Percentiles rank a stretch among this genome's conserved stretches.
phyloP scores from a whole-genome alignment of 2,329 filamentous ascomycete species.

The Thelonectria rubi region DNA sequence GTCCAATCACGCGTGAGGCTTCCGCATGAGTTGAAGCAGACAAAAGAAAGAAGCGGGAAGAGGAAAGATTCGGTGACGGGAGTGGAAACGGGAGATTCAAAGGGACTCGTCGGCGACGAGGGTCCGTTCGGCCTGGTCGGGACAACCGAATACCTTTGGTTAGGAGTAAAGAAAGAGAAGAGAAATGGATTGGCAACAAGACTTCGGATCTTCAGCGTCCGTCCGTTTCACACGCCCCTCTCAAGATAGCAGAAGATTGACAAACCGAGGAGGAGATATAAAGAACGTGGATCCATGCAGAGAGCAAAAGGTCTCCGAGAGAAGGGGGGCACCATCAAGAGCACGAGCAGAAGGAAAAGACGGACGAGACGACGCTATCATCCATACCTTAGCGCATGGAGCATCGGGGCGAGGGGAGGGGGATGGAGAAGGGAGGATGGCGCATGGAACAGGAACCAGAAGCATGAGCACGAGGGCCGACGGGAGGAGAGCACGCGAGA shows the following conservation, averaged over 20 bases:
- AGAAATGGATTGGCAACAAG: neutral
- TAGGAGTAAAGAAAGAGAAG: neutral
- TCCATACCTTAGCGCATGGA: neutral
- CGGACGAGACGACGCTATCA: constrained; percentile 1
- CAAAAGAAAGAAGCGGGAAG: neutral
- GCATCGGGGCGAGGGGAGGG: neutral
- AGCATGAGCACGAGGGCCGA: constrained; percentile 19
- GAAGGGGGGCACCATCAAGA: constrained; percentile 18
- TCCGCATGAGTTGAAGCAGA: neutral
- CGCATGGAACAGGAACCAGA: constrained; percentile 7
- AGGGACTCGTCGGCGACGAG: constrained; percentile 16
- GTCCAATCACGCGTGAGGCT: constrained; percentile 11
- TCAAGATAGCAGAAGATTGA: constrained; percentile 3
- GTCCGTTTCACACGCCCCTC: constrained; percentile 15
- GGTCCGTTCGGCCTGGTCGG: constrained; percentile 7
- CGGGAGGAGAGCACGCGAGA: neutral
- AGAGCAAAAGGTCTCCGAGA: constrained; percentile 5
- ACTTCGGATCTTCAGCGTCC: constrained; percentile 7
- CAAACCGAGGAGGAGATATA: neutral
- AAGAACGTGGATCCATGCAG: neutral
- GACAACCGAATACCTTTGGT: neutral
- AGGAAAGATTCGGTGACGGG: constrained; percentile 1
- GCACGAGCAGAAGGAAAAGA: neutral
- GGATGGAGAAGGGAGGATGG: neutral
- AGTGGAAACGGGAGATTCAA: constrained; percentile 5